These are phyloP conservation scores for Aegilops bicornis DNA, from an alignment of 176 grass and related monocot species.

Conservation along the genomic window DNA sequence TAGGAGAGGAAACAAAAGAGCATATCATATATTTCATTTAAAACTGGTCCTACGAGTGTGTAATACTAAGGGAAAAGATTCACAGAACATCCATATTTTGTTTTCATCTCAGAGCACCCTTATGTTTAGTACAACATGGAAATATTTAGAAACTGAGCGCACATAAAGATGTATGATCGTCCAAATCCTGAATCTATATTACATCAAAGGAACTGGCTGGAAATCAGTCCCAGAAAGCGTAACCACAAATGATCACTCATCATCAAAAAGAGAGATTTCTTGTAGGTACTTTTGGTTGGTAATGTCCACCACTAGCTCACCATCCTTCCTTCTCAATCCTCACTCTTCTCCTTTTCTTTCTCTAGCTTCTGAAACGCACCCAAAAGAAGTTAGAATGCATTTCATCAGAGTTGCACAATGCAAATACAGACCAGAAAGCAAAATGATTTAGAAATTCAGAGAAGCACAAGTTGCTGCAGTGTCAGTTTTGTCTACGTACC, in stretches of 20 bases:
- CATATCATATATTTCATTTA: no score
- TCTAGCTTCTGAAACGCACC: constrained; percentile 48
- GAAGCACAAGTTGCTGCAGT: background rate
- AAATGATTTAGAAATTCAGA: background rate
- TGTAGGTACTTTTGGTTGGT: background rate
- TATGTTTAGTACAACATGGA: no score
- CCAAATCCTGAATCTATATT: no score
- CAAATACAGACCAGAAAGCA: background rate
- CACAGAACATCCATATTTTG: no score
- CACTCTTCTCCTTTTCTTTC: constrained; percentile 44
- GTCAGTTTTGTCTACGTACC: background rate
- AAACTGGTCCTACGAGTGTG: no score
- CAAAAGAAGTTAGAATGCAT: background rate
- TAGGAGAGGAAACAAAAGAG: no score
- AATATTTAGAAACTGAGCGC: no score
- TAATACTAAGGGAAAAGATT: no score
- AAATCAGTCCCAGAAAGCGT: background rate
- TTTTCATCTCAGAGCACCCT: no score
- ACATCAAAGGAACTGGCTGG: no score
- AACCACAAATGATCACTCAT: background rate
- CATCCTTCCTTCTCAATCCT: constrained; percentile 27
- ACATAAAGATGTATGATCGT: no score
- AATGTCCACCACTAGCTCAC: constrained; percentile 1
- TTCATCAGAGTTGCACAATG: background rate
- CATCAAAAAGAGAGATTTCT: background rate